Evolutionary conservation across 2,329 filamentous ascomycete species (phyloP), one percentile per base, ranked within the genome.

Genomic region (Penicillium brasilianum): DNA sequence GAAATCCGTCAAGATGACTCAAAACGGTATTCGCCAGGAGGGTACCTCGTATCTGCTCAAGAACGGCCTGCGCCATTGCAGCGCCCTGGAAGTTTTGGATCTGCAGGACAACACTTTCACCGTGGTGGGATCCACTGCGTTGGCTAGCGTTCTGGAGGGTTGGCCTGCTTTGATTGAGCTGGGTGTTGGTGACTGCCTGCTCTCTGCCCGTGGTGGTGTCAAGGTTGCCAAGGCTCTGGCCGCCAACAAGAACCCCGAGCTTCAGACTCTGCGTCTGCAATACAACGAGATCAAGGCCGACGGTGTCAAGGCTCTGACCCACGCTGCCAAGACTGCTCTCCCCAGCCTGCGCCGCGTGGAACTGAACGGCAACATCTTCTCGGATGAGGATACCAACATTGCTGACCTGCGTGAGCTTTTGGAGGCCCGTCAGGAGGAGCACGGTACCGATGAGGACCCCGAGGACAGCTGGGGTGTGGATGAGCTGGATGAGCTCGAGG

Each of bases 21-120:
- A 98, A 79, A 98, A 99, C 76, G 95, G 95, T 55, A 99, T 99
- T 69, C 87, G 95, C 46, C 92, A 94, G 74, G 93, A 98, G 77
- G 95, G 95, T 62, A 95, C 98, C 72, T 88, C 88, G 51, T 85
- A 90, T 67, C 83, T 99, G 59, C 82, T 99, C 66, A 88, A 86
- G 62, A 84, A 93, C 56, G 95, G 95, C 64, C 83, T 99, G 56
- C 86, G 84, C 66, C 84, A 91, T 71, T 87, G 92, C 54, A 83
- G 81, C 34, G 81, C 83, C 48, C 84, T 99, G 58, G 83, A 89
- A 74, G 85, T 93, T 14, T 81, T 99, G 56, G 95, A 99, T 80
- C 82, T 99, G 63, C 94, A 99, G 78, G 95, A 99, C 80, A 99
- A 99, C 80, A 98, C 95, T 0, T 98, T 98, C 76, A 98, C 94